Evolutionary conservation across 1,284 basidiomycete species (phyloP), one percentile per base, ranked within the genome.

Genomic region (Blastosporella zonata): DNA sequence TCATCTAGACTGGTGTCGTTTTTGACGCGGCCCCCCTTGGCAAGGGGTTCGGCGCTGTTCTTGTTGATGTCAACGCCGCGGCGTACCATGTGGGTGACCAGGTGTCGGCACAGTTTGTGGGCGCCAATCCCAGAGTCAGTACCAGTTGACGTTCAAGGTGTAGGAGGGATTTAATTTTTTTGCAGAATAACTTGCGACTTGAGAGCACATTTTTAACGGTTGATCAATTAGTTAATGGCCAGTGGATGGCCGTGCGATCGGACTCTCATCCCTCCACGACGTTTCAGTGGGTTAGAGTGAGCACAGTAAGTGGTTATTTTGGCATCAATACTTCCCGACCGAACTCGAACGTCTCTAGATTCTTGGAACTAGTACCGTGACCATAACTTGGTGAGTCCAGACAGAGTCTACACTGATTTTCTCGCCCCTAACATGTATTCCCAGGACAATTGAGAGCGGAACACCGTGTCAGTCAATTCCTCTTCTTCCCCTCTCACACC

Each of bases 211-310:
- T 87, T 73, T 69, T 91, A 43, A 79, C 74, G 6, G 75, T 91
- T 29, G 85, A 90, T 55, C 75, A 72, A 40, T 67, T 74, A 20
- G 64, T 72, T 6, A 62, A 70, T 22, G 76, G 73, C 8, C 60
- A 68, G 41, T 91, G 87, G 87, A 67, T 54, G 46, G 62, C 74
- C 0, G 78, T 84, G 41, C 72, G 82, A 37, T 84, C 86, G 2
- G 90, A 93, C 65, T 89, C 87, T 10, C 89, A 91, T 63, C 86
- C 87, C 23, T 90, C 87, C 6, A 91, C 90, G 1, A 76, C 73
- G 17, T 89, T 79, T 62, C 71, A 75, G 48, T 92, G 90, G 90
- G 66, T 60, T 21, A 71, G 84, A 62, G 79, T 73, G 4, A 82
- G 66, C 65, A 71, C 69, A 0, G 77, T 84, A 55, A 50, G 77